Conservation (phyloP, 139 green algal genomes). For the Limnomonas spitsbergensis region DNA sequence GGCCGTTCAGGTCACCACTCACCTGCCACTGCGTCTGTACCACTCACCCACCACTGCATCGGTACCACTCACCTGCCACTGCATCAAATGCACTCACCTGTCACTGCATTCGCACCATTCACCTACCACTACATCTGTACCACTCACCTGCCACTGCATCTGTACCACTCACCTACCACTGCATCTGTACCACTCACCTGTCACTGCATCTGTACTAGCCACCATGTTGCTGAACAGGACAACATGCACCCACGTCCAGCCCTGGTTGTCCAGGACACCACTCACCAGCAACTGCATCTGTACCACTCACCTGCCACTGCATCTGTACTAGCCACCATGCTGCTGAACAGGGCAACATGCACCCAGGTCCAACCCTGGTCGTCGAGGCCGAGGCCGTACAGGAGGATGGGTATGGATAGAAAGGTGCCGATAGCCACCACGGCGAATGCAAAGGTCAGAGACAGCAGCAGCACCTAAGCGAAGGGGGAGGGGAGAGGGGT, state of each 20-base stretch:
- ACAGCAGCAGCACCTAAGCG: conserved; percentile 44
- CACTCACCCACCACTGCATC: conserved; percentile 52
- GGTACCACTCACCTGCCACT: conserved; percentile 24
- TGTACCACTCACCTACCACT: too few species aligned
- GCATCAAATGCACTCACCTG: background rate
- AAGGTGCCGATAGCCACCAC: conserved; percentile 49
- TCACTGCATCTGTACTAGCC: conserved; percentile 58
- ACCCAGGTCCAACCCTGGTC: conserved; percentile 49
- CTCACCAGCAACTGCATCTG: too few species aligned
- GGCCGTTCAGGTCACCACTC: conserved; percentile 24
- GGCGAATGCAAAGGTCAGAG: conserved; percentile 54
- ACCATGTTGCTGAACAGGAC: conserved; percentile 62
- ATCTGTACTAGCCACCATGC: conserved; percentile 62
- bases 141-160: too few species aligned
- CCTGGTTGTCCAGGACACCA: conserved; percentile 28
- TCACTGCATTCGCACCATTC: background rate
- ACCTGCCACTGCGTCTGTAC: too few species aligned
- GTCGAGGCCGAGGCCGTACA: conserved; percentile 43
- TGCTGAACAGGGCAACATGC: conserved; percentile 56
- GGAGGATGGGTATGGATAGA: conserved; percentile 49
- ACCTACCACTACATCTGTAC: conserved; percentile 57
- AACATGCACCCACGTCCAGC: conserved; percentile 54
- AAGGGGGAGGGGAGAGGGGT: background rate
- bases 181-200: conserved; percentile 24
- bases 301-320: conserved; percentile 45